A percentile compares a stretch with the other conserved stretches of the same genome.
phyloP scores from a whole-genome alignment of 371 early-diverging fungal species.

The Apophysomyces trapeziformis region DNA sequence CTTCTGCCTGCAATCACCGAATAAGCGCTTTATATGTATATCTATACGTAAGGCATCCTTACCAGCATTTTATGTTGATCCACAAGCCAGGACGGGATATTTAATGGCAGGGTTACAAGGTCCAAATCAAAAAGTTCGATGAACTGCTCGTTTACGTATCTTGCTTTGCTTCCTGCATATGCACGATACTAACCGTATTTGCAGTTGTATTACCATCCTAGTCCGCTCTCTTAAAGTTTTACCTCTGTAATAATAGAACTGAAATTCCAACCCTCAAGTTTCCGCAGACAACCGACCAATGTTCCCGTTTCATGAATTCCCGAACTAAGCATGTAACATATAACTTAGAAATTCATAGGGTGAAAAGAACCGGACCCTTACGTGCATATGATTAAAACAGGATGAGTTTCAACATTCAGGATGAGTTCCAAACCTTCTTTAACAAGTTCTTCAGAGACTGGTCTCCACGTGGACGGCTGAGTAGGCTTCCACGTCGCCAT shows the following conservation, averaged over 20 bases:
- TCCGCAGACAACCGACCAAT: constrained; percentile 92
- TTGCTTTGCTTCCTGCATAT: constrained; percentile 86
- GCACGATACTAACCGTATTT: constrained; percentile 71
- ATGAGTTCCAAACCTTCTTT: constrained; percentile 91
- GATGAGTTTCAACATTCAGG: constrained; percentile 78
- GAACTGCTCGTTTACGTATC: constrained; percentile 91
- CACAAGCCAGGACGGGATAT: constrained; percentile 81
- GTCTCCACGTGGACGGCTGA: constrained; percentile 79
- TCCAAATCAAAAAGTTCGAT: constrained; percentile 95
- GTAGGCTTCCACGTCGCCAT: constrained; percentile 60
- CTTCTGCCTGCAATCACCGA: background rate
- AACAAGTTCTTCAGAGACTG: constrained; percentile 92
- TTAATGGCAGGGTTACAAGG: constrained; percentile 80
- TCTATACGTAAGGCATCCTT: constrained; percentile 1
- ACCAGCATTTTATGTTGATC: constrained; percentile 64
- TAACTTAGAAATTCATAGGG: background rate
- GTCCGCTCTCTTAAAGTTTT: constrained; percentile 9
- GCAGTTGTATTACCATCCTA: too few relatives aligned
- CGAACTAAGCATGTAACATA: constrained; percentile 37
- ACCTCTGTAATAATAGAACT: constrained; percentile 93
- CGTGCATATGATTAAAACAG: constrained; percentile 91
- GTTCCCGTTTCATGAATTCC: constrained; percentile 84
- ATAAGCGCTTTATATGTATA: background rate
- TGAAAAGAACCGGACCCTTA: constrained; percentile 39
- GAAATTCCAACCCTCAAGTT: constrained; percentile 94